Percentiles rank a stretch among this genome's conserved stretches.
Conservation (phyloP, 768 basidiomycete genomes). For the Calocybe cyanea region DNA sequence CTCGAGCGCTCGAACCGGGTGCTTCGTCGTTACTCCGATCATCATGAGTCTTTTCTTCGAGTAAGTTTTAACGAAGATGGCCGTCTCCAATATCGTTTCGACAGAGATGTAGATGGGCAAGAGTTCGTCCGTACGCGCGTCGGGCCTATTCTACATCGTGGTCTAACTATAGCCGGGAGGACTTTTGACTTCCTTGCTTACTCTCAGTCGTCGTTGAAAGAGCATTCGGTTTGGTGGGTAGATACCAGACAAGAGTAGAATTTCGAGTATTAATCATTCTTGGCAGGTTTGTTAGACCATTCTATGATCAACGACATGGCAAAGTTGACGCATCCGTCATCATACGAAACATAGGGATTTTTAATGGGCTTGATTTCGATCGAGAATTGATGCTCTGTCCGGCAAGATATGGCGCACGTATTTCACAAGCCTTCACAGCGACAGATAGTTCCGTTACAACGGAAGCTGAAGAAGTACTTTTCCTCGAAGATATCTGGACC, state of each 20-base stretch:
- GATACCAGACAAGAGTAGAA: not conserved
- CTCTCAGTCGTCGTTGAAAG: conserved; percentile 71
- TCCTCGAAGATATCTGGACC: conserved; percentile 31
- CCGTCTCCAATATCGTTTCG: conserved; percentile 46
- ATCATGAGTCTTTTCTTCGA: conserved; percentile 56
- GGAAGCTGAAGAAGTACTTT: conserved; percentile 44
- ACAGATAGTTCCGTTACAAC: conserved; percentile 57
- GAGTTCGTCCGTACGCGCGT: conserved; percentile 47
- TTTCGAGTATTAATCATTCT: not conserved
- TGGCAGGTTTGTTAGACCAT: conserved; percentile 60
- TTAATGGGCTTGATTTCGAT: conserved; percentile 45
- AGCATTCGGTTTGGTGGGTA: conserved; percentile 53
- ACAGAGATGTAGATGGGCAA: conserved; percentile 51
- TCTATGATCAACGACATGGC: conserved; percentile 30
- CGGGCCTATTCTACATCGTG: conserved; percentile 39
- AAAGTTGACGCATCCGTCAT: conserved; percentile 42
- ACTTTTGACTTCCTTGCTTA: conserved; percentile 65
- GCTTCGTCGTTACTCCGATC: conserved; percentile 44
- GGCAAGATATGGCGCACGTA: conserved; percentile 66
- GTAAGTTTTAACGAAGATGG: conserved; percentile 64
- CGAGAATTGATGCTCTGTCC: conserved; percentile 51
- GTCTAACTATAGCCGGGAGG: conserved; percentile 52
- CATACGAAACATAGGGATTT: conserved; percentile 52
- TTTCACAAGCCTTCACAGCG: conserved; percentile 73
- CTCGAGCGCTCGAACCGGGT: conserved; percentile 61